phyloP scores from a whole-genome alignment of 495 filamentous ascomycete species.

The Talaromyces wortmannii region DNA sequence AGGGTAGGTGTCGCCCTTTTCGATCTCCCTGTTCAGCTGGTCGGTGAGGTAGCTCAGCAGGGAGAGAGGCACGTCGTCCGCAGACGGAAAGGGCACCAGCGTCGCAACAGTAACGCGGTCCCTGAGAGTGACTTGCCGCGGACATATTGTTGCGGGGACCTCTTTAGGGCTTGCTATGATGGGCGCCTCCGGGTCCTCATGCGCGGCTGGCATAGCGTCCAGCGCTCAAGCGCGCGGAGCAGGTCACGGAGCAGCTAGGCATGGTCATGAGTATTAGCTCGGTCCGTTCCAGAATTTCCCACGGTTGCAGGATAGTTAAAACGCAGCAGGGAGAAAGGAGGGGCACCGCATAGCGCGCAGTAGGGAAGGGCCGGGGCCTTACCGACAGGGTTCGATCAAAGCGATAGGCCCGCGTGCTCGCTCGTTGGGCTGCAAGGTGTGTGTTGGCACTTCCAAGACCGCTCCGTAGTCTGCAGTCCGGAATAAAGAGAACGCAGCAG shows the following conservation, averaged over 20 bases:
- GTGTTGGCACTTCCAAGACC: slow-evolving; percentile 36
- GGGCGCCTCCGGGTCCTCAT: slow-evolving; percentile 63
- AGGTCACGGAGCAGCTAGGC: slow-evolving; percentile 35
- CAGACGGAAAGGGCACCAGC: slow-evolving; percentile 76
- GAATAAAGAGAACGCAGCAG: slow-evolving; percentile 32
- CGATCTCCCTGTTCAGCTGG: slow-evolving; percentile 90
- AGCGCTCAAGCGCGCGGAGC: slow-evolving; percentile 14
- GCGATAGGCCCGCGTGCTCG: not conserved
- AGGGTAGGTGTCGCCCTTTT: slow-evolving; percentile 93
- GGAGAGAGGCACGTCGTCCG: slow-evolving; percentile 63
- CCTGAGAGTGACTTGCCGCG: slow-evolving; percentile 81
- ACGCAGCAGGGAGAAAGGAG: slow-evolving; percentile 7
- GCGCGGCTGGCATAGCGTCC: slow-evolving; percentile 71
- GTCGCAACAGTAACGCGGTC: slow-evolving; percentile 89
- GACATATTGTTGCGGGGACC: slow-evolving; percentile 63
- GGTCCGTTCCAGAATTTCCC: not conserved
- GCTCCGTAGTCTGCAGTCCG: slow-evolving; percentile 46
- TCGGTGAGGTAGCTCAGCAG: slow-evolving; percentile 76
- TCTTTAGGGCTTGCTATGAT: slow-evolving; percentile 40
- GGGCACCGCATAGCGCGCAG: too few relatives aligned
- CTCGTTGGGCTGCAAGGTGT: too few relatives aligned
- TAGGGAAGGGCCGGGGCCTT: slow-evolving; percentile 14
- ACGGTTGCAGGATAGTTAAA: not conserved
- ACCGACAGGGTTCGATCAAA: slow-evolving; percentile 4
- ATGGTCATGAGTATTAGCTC: slow-evolving; percentile 18